Percentiles rank a stretch among this genome's conserved stretches.
These are phyloP conservation scores for Heliosperma pusillum DNA, from an alignment of 148 eudicot species.

Conservation along the genomic window DNA sequence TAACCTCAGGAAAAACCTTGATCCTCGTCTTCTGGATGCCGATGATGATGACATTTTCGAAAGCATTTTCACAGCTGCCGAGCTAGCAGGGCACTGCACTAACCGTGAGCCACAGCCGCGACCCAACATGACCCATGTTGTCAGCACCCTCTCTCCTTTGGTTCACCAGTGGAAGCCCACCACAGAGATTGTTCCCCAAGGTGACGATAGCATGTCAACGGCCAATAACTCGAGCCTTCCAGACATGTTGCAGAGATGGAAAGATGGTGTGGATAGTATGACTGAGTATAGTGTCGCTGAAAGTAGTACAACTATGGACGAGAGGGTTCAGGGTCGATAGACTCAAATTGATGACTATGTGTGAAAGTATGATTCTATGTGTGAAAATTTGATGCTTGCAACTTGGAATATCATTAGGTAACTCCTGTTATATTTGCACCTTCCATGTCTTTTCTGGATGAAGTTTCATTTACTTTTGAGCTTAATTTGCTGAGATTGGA, in stretches of 20 bases:
- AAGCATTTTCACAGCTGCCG: slow-evolving; percentile 52
- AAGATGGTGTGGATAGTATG: slow-evolving; percentile 34
- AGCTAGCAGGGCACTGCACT: slow-evolving; percentile 66
- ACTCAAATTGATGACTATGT: not conserved
- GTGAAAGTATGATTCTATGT: too few species aligned
- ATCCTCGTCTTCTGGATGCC: slow-evolving; percentile 30
- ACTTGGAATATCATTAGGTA: too few species aligned
- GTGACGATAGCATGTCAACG: slow-evolving; percentile 22
- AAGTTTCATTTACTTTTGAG: too few species aligned
- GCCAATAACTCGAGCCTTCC: slow-evolving; percentile 36
- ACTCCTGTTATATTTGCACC: too few species aligned
- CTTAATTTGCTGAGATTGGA: too few species aligned
- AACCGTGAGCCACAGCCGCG: slow-evolving; percentile 53
- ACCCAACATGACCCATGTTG: slow-evolving; percentile 67
- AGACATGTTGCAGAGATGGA: slow-evolving; percentile 47
- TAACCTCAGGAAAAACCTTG: slow-evolving; percentile 39
- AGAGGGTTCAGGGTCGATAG: slow-evolving; percentile 23
- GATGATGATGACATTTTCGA: slow-evolving; percentile 44
- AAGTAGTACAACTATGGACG: slow-evolving; percentile 18
- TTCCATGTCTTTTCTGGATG: too few species aligned
- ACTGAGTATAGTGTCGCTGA: slow-evolving; percentile 11
- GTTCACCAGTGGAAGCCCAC: slow-evolving; percentile 60
- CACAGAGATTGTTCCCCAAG: not conserved
- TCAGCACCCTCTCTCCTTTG: slow-evolving; percentile 48
- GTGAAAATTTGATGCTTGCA: too few species aligned